Conservation (phyloP, 176 grass and related monocot genomes). For the Avena atlantica region DNA sequence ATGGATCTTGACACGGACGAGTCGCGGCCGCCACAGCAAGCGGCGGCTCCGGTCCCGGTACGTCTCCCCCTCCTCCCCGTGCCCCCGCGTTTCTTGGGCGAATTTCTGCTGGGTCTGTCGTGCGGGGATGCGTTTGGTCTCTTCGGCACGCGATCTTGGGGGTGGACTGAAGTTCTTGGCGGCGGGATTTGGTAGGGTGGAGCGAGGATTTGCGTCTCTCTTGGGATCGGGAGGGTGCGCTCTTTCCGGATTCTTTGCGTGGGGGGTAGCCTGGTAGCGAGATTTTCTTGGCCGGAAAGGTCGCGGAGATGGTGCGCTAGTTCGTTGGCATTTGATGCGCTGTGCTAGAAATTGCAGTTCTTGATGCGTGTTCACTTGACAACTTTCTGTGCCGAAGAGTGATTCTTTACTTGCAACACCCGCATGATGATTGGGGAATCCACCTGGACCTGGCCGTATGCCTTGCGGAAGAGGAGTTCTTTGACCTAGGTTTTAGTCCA, state of each 20-base stretch:
- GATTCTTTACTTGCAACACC: conserved; percentile 10
- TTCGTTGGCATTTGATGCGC: not conserved
- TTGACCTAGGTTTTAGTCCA: conserved; percentile 36
- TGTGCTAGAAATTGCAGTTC: not conserved
- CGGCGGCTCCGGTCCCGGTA: not conserved
- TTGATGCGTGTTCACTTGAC: not conserved
- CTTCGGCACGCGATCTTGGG: not conserved
- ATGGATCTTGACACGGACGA: conserved; percentile 34
- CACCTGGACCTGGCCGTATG: not conserved
- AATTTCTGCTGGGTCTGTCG: not conserved
- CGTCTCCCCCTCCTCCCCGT: not conserved
- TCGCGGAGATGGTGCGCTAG: not conserved
- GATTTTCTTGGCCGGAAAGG: conserved; percentile 5
- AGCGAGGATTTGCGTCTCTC: not conserved
- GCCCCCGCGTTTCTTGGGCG: not conserved
- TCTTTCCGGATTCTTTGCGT: conserved; percentile 32
- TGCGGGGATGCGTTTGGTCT: not conserved
- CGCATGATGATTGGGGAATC: conserved; percentile 7
- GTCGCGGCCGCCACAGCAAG: not conserved
- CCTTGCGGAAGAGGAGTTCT: conserved; percentile 26
- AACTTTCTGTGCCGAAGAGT: not conserved
- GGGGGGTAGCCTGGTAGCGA: not conserved
- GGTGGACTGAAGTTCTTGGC: not conserved
- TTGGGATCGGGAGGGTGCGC: not conserved
- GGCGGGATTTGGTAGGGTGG: not conserved